Percentiles rank a stretch among this genome's conserved stretches.
Evolutionary conservation across 495 filamentous ascomycete genomes (phyloP).

Genomic region (Xylaria grammica): DNA sequence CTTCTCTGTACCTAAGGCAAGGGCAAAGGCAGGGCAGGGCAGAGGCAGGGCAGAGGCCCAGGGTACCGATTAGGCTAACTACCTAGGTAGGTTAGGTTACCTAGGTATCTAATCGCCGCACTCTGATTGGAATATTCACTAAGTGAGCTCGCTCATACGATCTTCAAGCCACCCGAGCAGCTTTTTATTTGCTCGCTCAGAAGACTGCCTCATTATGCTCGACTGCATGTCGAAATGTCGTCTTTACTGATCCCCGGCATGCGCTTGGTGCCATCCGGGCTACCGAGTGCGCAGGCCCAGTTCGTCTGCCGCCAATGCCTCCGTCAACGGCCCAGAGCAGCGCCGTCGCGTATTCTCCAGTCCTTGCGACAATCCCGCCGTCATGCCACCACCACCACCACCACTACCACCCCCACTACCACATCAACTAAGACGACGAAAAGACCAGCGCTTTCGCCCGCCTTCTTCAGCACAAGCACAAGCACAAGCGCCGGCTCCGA

Average conservation of each 20-base stretch:
- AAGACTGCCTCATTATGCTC: slow-evolving; percentile 18
- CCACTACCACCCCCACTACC: neutral
- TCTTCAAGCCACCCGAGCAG: neutral
- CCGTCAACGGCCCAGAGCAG: slow-evolving; percentile 38
- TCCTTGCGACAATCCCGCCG: slow-evolving; percentile 23
- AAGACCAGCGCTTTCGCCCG: slow-evolving; percentile 24
- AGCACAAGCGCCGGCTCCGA: slow-evolving; percentile 26
- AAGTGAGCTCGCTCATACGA: neutral
- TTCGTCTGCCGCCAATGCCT: slow-evolving; percentile 71
- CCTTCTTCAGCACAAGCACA: slow-evolving; percentile 41
- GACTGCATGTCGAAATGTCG: slow-evolving; percentile 47
- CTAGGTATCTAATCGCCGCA: no score
- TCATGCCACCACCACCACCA: slow-evolving; percentile 10
- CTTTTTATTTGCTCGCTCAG: neutral
- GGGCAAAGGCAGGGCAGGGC: no score
- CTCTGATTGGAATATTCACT: no score
- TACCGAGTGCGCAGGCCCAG: slow-evolving; percentile 60
- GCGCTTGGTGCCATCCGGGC: slow-evolving; percentile 55
- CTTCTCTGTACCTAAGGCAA: no score
- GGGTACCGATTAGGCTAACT: no score
- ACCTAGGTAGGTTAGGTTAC: no score
- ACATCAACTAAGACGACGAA: slow-evolving; percentile 2
- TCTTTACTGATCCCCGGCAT: slow-evolving; percentile 55
- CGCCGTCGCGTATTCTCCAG: slow-evolving; percentile 38
- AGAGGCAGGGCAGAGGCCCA: no score